phyloP scores from a whole-genome alignment of 106 monocot genomes.

The Allium sativum region DNA sequence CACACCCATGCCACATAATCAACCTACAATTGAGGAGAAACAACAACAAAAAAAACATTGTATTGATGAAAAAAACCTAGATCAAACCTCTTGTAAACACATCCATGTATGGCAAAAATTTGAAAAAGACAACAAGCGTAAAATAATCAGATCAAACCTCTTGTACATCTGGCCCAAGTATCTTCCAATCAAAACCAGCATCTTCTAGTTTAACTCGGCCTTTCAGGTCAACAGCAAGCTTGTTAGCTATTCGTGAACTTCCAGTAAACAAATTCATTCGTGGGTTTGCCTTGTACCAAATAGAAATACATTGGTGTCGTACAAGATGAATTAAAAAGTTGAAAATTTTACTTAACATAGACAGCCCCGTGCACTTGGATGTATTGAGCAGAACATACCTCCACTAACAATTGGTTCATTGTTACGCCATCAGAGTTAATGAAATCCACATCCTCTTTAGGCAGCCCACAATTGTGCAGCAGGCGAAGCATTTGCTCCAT shows the following conservation, averaged over 20 bases:
- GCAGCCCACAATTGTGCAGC: conserved; percentile 82
- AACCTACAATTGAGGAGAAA: conserved; percentile 34
- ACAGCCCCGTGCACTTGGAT: not conserved
- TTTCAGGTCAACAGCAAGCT: conserved; percentile 68
- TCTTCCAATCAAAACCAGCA: conserved; percentile 99
- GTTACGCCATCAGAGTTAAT: conserved; percentile 79
- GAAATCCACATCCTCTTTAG: conserved; percentile 76
- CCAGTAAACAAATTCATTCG: conserved; percentile 93
- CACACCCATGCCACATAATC: conserved; percentile 98
- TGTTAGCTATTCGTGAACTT: conserved; percentile 89
- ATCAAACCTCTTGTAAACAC: too few relatives aligned
- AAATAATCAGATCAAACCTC: conserved; percentile 33
- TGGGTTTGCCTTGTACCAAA: conserved; percentile 51
- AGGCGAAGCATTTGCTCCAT: conserved; percentile 98
- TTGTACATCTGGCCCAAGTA: conserved; percentile 95
- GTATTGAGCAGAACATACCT: conserved; percentile 33
- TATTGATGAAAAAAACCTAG: too few relatives aligned
- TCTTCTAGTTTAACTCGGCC: conserved; percentile 90
- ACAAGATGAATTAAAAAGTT: not conserved
- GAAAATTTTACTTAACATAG: not conserved
- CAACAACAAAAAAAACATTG: not conserved
- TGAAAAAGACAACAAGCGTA: not conserved
- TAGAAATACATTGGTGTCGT: not conserved
- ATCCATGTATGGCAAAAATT: not conserved
- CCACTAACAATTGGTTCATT: conserved; percentile 81